Percentiles rank a stretch among this genome's conserved stretches.
Evolutionary conservation across 805 yeast genomes (phyloP).

Genomic region (Spathaspora girioi): DNA sequence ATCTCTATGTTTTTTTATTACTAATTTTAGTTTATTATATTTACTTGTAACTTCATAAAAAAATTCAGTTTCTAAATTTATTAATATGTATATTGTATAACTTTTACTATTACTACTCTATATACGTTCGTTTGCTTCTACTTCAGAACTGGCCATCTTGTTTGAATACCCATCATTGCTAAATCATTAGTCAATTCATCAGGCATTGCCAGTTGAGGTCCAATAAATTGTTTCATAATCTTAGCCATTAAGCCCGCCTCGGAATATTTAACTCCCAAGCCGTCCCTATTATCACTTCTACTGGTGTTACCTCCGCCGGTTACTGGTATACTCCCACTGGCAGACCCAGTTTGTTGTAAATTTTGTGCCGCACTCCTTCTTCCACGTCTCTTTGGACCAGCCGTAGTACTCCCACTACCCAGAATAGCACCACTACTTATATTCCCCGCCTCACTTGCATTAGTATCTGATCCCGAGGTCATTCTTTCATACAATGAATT

Average conservation of each 20-base stretch:
- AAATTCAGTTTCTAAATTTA: too few species aligned
- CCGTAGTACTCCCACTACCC: constrained; percentile 10
- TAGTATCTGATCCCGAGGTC: constrained; percentile 41
- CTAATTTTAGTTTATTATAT: neutral
- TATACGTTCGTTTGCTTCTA: neutral
- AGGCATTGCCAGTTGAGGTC: constrained; percentile 31
- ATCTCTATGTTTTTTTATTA: neutral
- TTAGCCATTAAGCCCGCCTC: constrained; percentile 38
- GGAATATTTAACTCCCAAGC: constrained; percentile 16
- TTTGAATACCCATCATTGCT: constrained; percentile 31
- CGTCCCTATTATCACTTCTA: neutral
- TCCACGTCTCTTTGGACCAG: constrained; percentile 34
- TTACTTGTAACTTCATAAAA: neutral
- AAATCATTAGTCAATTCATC: constrained; percentile 35
- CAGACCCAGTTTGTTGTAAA: neutral
- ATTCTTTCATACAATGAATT: constrained; percentile 33
- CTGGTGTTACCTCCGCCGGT: neutral
- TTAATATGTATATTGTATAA: neutral
- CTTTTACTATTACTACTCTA: neutral
- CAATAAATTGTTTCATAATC: constrained; percentile 40
- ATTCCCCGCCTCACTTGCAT: constrained; percentile 16
- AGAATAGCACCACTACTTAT: neutral
- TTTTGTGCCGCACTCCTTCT: constrained; percentile 22
- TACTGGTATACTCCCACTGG: neutral
- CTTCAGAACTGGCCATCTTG: constrained; percentile 30